Evolutionary conservation across 805 yeast species (phyloP).

Genomic region (Pichia cephalocereana): DNA sequence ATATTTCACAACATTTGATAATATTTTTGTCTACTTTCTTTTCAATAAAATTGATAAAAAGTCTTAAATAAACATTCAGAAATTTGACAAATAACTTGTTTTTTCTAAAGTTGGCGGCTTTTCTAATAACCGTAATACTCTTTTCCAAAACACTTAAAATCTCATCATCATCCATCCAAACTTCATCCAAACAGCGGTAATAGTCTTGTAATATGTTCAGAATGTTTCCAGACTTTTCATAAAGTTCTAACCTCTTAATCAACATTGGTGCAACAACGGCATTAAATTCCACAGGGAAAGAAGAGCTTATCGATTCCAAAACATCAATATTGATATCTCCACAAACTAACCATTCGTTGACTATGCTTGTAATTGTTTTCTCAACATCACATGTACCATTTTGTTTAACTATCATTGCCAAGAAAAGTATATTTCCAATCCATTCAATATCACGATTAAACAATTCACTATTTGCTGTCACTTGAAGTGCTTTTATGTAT

Average conservation of each 20-base stretch:
- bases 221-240: neutral
- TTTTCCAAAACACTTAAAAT: slow-evolving; percentile 7
- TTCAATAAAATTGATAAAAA: slow-evolving; percentile 1
- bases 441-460: neutral
- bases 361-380: neutral
- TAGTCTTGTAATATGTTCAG: neutral
- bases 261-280: slow-evolving; percentile 21
- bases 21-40: neutral
- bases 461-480: neutral
- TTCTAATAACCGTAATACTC: neutral
- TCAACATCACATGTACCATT: neutral
- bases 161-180: slow-evolving; percentile 16
- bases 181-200: neutral
- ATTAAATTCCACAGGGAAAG: slow-evolving; percentile 9
- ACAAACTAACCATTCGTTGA: neutral
- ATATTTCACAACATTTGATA: neutral
- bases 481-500: neutral
- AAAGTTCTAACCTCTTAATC: neutral
- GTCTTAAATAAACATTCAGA: neutral
- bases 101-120: neutral
- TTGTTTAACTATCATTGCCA: slow-evolving; percentile 1
- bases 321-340: neutral
- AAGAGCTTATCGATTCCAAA: slow-evolving; percentile 6
- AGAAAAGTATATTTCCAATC: slow-evolving; percentile 2
- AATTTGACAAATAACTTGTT: neutral